Percentiles rank a stretch among this genome's conserved stretches.
These are phyloP conservation scores for Neophaeococcomyces mojaviensis DNA, from an alignment of 2,329 filamentous ascomycete genomes.

Conservation along the genomic window DNA sequence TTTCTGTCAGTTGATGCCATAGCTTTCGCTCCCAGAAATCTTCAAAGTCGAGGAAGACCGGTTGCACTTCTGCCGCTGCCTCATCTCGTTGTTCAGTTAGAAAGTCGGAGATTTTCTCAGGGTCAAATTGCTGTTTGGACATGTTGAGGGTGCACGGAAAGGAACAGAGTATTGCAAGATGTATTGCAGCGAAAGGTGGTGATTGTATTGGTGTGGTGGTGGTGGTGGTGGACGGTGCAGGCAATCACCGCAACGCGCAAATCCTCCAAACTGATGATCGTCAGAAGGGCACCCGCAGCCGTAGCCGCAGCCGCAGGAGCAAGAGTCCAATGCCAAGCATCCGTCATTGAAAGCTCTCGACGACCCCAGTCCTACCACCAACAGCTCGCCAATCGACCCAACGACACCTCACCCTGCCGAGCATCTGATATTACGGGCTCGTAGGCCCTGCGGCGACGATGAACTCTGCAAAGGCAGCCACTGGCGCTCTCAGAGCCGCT, in stretches of 20 bases:
- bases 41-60: conserved; percentile 84
- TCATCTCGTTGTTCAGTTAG: conserved; percentile 82
- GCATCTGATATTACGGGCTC: background rate
- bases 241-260: conserved; percentile 8
- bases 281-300: background rate
- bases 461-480: conserved; percentile 25
- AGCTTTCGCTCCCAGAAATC: conserved; percentile 97
- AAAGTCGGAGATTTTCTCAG: conserved; percentile 67
- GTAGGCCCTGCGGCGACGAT: conserved; percentile 19
- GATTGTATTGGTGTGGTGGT: background rate
- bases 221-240: background rate
- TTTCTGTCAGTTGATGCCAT: conserved; percentile 96
- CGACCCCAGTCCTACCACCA: background rate
- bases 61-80: conserved; percentile 79
- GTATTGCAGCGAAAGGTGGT: background rate
- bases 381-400: background rate
- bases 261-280: background rate
- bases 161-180: background rate
- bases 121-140: conserved; percentile 16
- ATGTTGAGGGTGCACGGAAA: conserved; percentile 4
- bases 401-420: background rate
- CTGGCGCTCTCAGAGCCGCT: conserved; percentile 42
- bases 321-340: conserved; percentile 5
- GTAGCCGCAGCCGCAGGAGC: background rate
- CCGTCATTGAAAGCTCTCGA: conserved; percentile 3